Percentiles rank a stretch among this genome's conserved stretches.
Conservation (phyloP, 768 basidiomycete genomes). For the Pulveroboletus sp. region DNA sequence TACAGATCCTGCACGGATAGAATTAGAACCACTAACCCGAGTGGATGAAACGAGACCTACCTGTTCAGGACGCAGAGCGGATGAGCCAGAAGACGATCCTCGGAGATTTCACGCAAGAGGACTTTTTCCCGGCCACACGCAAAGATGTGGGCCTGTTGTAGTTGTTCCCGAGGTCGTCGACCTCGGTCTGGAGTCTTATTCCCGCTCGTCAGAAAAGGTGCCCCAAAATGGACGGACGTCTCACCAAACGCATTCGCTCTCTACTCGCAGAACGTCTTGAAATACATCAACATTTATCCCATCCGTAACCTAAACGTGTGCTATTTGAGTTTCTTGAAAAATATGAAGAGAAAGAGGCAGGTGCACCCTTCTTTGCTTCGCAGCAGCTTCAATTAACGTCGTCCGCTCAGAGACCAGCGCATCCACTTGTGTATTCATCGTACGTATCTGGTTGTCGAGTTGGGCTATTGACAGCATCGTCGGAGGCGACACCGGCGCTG, state of each 20-base stretch:
- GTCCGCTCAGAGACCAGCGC: slow-evolving; percentile 37
- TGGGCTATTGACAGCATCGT: slow-evolving; percentile 22
- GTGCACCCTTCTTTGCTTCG: slow-evolving; percentile 24
- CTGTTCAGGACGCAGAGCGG: not conserved
- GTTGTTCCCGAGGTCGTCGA: slow-evolving; percentile 27
- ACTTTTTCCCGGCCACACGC: slow-evolving; percentile 32
- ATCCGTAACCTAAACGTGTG: slow-evolving; percentile 12
- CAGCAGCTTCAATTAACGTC: slow-evolving; percentile 22
- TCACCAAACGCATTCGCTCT: slow-evolving; percentile 37
- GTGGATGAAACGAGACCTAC: slow-evolving; percentile 5
- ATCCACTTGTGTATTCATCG: slow-evolving; percentile 34
- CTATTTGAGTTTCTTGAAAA: not conserved
- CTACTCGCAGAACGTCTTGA: slow-evolving; percentile 25
- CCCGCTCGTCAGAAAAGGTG: not conserved
- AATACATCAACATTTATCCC: slow-evolving; percentile 17
- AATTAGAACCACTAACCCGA: not conserved
- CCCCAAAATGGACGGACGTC: not conserved
- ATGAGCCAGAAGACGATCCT: not conserved
- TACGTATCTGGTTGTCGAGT: slow-evolving; percentile 36
- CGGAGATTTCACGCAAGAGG: slow-evolving; percentile 32
- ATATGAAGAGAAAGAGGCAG: not conserved
- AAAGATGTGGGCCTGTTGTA: slow-evolving; percentile 22
- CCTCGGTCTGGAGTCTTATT: slow-evolving; percentile 31
- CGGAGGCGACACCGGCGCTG: slow-evolving; percentile 1
- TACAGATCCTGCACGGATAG: slow-evolving; percentile 3